Conservation (phyloP, 768 basidiomycete genomes). For the Lactarius hengduanensis region DNA sequence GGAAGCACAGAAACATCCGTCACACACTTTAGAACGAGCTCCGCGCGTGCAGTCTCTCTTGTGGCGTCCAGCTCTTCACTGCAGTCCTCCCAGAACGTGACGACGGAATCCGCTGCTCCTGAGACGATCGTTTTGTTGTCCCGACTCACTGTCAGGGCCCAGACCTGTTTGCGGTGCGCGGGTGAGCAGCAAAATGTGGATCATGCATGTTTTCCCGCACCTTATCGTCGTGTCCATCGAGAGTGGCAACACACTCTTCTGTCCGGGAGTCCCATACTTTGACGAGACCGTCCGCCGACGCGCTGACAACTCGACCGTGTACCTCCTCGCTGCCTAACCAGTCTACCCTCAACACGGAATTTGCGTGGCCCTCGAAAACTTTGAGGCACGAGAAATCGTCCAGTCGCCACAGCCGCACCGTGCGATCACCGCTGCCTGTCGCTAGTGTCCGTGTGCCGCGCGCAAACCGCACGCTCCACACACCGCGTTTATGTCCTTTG, state of each 20-base stretch:
- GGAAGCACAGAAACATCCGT: neutral
- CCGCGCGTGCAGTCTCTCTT: constrained; percentile 67
- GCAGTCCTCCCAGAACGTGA: constrained; percentile 96
- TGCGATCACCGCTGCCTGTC: constrained; percentile 94
- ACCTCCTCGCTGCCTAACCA: constrained; percentile 68
- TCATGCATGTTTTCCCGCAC: constrained; percentile 42
- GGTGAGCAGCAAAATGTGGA: neutral
- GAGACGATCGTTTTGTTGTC: constrained; percentile 88
- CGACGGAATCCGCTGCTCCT: constrained; percentile 92
- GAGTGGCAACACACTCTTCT: constrained; percentile 81
- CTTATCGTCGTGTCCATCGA: constrained; percentile 99
- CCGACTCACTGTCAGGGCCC: constrained; percentile 82
- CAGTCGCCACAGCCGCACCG: constrained; percentile 90
- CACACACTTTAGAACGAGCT: constrained; percentile 78
- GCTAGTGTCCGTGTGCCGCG: constrained; percentile 80
- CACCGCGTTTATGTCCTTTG: constrained; percentile 95
- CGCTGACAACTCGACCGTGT: constrained; percentile 71
- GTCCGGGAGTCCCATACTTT: constrained; percentile 93
- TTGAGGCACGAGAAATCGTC: constrained; percentile 92
- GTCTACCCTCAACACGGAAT: constrained; percentile 91
- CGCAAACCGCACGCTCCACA: constrained; percentile 93
- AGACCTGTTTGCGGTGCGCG: constrained; percentile 60
- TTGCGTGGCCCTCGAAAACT: constrained; percentile 98
- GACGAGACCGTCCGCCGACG: constrained; percentile 92
- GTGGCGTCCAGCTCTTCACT: constrained; percentile 80